Percentiles rank a stretch among this genome's conserved stretches.
phyloP scores from a whole-genome alignment of 2,329 filamentous ascomycete genomes.

The Colletotrichum sp. region DNA sequence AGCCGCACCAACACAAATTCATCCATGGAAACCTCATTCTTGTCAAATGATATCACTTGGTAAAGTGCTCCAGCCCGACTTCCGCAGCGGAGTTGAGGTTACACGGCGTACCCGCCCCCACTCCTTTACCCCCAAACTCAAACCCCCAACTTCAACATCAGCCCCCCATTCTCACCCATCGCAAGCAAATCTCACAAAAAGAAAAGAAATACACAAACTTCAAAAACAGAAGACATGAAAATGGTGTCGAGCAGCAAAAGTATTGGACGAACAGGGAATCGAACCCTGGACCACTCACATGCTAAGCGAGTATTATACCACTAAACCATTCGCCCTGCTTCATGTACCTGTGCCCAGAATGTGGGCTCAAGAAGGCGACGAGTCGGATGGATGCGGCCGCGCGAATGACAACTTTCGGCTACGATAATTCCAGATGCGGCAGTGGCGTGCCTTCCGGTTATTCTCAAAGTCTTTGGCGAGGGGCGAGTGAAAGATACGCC shows the following conservation, averaged over 20 bases:
- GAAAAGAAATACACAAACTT: accelerated
- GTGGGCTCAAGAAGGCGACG: not conserved
- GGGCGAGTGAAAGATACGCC: accelerated
- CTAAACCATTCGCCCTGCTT: not conserved
- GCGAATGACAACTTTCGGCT: not conserved
- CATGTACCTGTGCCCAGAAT: accelerated
- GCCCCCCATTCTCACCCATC: not conserved
- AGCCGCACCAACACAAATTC: accelerated
- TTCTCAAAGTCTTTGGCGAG: accelerated
- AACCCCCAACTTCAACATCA: not conserved
- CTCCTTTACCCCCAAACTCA: not conserved
- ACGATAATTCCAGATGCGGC: not conserved
- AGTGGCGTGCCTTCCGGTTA: not conserved
- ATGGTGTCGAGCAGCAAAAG: not conserved
- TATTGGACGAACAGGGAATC: not conserved
- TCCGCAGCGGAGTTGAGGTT: not conserved
- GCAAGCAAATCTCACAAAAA: not conserved
- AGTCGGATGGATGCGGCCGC: not conserved
- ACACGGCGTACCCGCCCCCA: not conserved
- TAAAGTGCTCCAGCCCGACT: not conserved
- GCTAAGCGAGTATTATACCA: constrained; percentile 3
- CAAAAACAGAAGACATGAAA: not conserved
- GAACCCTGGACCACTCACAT: not conserved
- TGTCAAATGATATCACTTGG: not conserved
- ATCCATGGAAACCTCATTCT: accelerated